Base-by-base conservation (phyloP, 2,329 filamentous ascomycete species). In the Stylonectria norvegica region DNA sequence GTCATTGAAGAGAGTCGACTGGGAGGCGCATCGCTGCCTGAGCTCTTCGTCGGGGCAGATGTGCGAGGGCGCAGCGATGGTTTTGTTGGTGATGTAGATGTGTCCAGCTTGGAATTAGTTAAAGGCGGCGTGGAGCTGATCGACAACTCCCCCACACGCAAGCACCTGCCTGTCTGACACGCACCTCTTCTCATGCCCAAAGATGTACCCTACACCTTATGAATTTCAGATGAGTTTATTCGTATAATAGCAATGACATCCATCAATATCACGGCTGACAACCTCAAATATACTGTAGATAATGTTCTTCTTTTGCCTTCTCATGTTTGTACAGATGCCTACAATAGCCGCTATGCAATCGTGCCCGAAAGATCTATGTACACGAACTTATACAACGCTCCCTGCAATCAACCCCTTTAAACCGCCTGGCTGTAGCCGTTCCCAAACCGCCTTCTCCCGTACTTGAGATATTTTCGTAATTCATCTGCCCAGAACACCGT, bases 401-500 rank as follows among this genome's bases (percentile, higher is more conserved):
- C 32, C 25, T 14, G 17, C 30, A 20, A 33, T 37, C 36, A 36
- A 18, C 32, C 34, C 29, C 16, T 19, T 43, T 71, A 85, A 48
- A 85, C 81, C 53, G 76, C 74, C 61, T 81, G 77, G 59, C 81
- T 85, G 59, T 86, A 86, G 38, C 78, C 77, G 45, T 63, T 66
- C n/a, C 72, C 72, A 44, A 79, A 63, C 57, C 76, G 73, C 63
- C 74, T 70, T 57, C 70, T 71, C 35, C 80, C 73, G 52, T 80
- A 78, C 57, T 73, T 76, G 57, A 76, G 78, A 70, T 84, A 94
- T 68, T 98, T 98, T 60, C 93, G 77, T 30, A 75, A 75, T 69
- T 98, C 93, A 64, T 98, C 93, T 10, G 83, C 89, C 88, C 89
- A 97, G 64, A 98, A 95, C 19, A 98, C 93, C 36, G 79, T 81